A percentile compares a stretch with the other conserved stretches of the same genome.
phyloP scores from a whole-genome alignment of 2,329 filamentous ascomycete species.

The Teratosphaeria pseudoeucalypti region DNA sequence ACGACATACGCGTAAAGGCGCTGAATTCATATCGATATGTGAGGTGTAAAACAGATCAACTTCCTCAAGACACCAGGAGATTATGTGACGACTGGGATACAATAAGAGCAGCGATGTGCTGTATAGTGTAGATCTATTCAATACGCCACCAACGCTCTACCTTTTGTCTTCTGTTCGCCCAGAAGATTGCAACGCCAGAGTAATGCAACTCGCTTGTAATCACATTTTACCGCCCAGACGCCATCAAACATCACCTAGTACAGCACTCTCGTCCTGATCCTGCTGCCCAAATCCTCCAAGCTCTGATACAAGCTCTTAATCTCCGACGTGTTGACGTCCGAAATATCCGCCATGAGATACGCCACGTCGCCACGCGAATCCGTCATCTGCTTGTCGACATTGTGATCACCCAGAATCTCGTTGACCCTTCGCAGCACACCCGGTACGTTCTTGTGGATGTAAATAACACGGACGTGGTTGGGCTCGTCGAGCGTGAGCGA shows the following conservation, averaged over 20 bases:
- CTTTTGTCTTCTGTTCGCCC: background rate
- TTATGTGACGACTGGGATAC: background rate
- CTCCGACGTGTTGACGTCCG: constrained; percentile 66
- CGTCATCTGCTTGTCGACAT: constrained; percentile 97
- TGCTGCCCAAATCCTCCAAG: constrained; percentile 57
- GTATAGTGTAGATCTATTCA: background rate
- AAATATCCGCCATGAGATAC: constrained; percentile 97
- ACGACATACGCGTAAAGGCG: no score
- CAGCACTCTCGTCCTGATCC: constrained; percentile 39
- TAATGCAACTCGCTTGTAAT: background rate
- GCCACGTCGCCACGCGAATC: constrained; percentile 89
- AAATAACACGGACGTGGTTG: constrained; percentile 85
- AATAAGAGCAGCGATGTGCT: background rate
- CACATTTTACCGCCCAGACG: background rate
- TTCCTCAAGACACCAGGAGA: no score
- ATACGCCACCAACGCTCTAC: background rate
- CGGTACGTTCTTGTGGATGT: constrained; percentile 92
- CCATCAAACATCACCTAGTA: constrained; percentile 24
- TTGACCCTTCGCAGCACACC: constrained; percentile 93
- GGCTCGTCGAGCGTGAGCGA: constrained; percentile 84
- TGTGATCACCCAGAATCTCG: constrained; percentile 86
- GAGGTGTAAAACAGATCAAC: no score
- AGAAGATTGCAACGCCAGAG: background rate
- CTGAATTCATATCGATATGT: no score
- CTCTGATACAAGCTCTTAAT: constrained; percentile 79